Evolutionary conservation across 495 filamentous ascomycete genomes (phyloP), one percentile per base, ranked within the genome.

Genomic region (Clohesyomyces aquaticus): DNA sequence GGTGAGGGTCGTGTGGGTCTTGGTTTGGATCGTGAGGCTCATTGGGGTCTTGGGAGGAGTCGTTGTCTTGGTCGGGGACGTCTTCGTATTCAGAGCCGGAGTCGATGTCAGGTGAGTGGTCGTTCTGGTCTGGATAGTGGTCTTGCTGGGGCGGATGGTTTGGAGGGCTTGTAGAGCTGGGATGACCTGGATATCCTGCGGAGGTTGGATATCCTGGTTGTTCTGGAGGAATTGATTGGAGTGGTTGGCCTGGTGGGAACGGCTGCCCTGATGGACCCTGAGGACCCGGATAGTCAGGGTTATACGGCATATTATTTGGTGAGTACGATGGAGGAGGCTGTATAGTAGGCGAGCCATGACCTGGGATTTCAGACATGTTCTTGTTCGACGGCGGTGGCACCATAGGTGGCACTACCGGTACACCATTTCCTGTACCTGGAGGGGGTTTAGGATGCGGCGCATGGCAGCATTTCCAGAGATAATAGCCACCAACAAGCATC

Each of bases 381-480:
- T 38, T 38, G 32, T n/a, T n/a, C n/a, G 32, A 38, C 14, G 14
- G 32, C 14, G 32, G 32, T 14, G 32, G 32, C 32, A 14, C 32
- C 6, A 14, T 14, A 38, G 32, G 32, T 8, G 47, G 8, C 25
- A 50, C 47, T 12, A 14, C 47, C 16, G 47, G 47, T 4, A 12
- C 21, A 12, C n/a, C 47, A 16, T 21, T 50, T 50, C 12, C 47
- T 4, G 9, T 22, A 23, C 10, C 10, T 21, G 8, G 3, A 50
- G 19, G 25, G 4, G 8, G 47, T 23, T 23, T 23, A 12, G 47
- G 47, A 23, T 21, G 19, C 19, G 19, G 19, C 12, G 47, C 14
- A 50, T 50, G 21, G 27, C 25, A 35, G 50, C 32, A 53, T 19
- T 53, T 53, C 50, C 50, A 53, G 4, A 53, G 22, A 2, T 29